Base-by-base conservation (phyloP, 2,329 filamentous ascomycete species). In the Basipetospora sp. region DNA sequence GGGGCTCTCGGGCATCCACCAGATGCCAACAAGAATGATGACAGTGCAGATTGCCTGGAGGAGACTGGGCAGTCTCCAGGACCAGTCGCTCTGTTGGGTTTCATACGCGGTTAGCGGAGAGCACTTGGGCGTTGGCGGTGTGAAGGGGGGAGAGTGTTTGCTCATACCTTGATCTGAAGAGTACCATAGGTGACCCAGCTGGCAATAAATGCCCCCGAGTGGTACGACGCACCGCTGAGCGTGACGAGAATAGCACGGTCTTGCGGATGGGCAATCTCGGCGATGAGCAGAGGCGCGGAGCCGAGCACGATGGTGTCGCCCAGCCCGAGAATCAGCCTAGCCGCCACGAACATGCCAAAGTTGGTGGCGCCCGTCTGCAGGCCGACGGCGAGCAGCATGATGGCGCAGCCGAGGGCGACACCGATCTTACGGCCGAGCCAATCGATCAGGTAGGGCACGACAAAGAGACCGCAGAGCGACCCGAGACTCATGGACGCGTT, bases 1-100 rank as follows among this genome's bases (percentile, higher is more conserved):
- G 2, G 75, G 75, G 3, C 69, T 74, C 47, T 79, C 74, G 0
- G 75, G 74, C 14, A 53, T 38, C 45, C 47, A 53, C 11, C 30
- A 31, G 5, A 52, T 41, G 3, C 45, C 46, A 2, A 38, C 11
- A 8, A 51, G 15, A 8, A 53, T 35, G 13, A 47, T 10, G 8
- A 45, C 32, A 5, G 50, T 50, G 34, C 51, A 50, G 18, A 56
- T 29, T 1, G 52, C 42, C 17, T 55, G 53, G 19, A 56, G 40
- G 2, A 47, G 31, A 1, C 46, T 48, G 1, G 50, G 50, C 5
- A 52, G 44, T 3, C 50, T 36, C 50, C 50, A 53, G 10, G 47
- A 42, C 50, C 50, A 51, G 8, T 36, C 37, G 14, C 34, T 36
- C n/a, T 34, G 26, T 25, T 38, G 11, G n/a, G n/a, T n/a, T n/a